Conservation (phyloP, 495 filamentous ascomycete species). For the Podospora comata region DNA sequence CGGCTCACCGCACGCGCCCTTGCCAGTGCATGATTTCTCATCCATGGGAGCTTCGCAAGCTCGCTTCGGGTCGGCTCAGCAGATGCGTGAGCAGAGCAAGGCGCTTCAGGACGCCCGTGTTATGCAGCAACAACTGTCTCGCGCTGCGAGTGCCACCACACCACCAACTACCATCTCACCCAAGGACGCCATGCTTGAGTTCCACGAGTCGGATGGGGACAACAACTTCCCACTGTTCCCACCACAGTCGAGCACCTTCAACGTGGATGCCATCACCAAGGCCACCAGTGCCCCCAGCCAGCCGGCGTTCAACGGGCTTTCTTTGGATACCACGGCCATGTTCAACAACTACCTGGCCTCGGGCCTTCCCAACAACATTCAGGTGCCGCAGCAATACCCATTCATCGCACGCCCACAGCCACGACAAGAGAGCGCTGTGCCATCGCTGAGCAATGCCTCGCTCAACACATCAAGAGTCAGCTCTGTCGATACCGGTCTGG, state of each 20-base stretch:
- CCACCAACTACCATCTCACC: slow-evolving; percentile 94
- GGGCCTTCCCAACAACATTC: slow-evolving; percentile 43
- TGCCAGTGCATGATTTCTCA: slow-evolving; percentile 44
- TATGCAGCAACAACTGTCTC: slow-evolving; percentile 50
- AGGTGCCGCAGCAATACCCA: slow-evolving; percentile 58
- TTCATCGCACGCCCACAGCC: slow-evolving; percentile 46
- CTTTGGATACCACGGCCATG: slow-evolving; percentile 31
- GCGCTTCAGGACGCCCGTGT: slow-evolving; percentile 55
- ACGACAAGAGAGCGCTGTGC: slow-evolving; percentile 46
- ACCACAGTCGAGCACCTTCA: slow-evolving; percentile 34
- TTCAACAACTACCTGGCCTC: slow-evolving; percentile 39
- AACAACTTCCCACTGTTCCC: slow-evolving; percentile 69
- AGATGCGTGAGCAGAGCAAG: slow-evolving; percentile 58
- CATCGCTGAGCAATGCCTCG: slow-evolving; percentile 36
- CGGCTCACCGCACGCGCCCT: slow-evolving; percentile 63
- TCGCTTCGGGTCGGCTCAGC: slow-evolving; percentile 55
- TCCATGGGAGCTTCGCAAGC: slow-evolving; percentile 36
- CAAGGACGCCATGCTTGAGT: slow-evolving; percentile 88
- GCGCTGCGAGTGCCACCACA: slow-evolving; percentile 46
- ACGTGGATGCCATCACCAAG: slow-evolving; percentile 33
- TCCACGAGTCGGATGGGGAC: slow-evolving; percentile 68
- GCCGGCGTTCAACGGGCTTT: slow-evolving; percentile 44
- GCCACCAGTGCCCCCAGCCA: slow-evolving; percentile 29
- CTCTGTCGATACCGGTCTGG: slow-evolving; percentile 39
- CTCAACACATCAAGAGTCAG: slow-evolving; percentile 42